Evolutionary conservation across 768 basidiomycete species (phyloP), one percentile per base, ranked within the genome.

Genomic region (Podaxis mareebaensis): DNA sequence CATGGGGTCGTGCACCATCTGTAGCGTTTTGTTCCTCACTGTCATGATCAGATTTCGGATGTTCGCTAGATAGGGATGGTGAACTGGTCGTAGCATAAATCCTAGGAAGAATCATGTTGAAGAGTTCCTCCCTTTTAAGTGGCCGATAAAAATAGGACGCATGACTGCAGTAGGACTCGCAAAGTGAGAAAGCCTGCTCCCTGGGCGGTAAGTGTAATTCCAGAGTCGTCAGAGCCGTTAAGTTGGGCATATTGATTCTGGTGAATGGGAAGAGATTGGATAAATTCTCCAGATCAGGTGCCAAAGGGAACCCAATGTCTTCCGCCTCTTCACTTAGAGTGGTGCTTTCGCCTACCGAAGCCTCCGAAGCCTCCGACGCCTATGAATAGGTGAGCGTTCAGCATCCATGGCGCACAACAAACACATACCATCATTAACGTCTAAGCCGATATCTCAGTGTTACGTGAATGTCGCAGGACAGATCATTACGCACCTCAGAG

Each of bases 101-200:
- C 5, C 66, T 58, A 12, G 79, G 78, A 5, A 84, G 66, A 13
- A 82, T 70, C 1, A 67, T 65, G 7, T 79, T 74, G 39, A 80
- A 65, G 1, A 85, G 70, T 61, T 86, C 83, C 36, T 83, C 81
- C 36, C 74, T 70, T 60, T 81, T 80, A 69, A 85, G 75, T 0
- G 83, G 80, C 10, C 82, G 74, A 70, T 83, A 84, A 71, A 85
- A 84, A 62, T 77, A 79, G 4, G 80, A 69, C 2, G 75, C 83
- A 51, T 85, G 84, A 22, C 74, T 67, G 60, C 83, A 68, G 59
- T 82, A 86, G 0, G 73, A 76, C 30, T 81, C 74, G 64, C 76
- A 75, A 6, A 84, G 74, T 10, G 72, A 54, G 24, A 67, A 68
- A 0, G 82, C 83, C 1, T 78, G 79, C 1, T 79, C 78, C 33